phyloP scores from a whole-genome alignment of 345 rosid genomes.

The Lumnitzera racemosa region DNA sequence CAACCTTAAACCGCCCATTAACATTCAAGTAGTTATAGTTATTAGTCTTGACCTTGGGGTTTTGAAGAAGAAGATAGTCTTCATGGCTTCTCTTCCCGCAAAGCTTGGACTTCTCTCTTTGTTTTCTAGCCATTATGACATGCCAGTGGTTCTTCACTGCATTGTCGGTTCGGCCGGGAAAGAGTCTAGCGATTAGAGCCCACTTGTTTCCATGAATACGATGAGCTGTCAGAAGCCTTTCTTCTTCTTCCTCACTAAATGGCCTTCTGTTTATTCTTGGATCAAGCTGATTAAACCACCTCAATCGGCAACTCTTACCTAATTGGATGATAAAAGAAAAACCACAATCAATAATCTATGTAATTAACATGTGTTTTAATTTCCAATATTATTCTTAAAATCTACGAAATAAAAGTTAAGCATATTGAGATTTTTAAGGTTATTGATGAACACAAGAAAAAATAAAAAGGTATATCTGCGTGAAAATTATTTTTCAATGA shows the following conservation, averaged over 20 bases:
- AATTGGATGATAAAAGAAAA: neutral
- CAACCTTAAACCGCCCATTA: no score
- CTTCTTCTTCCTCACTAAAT: slow-evolving; percentile 50
- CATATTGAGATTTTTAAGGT: no score
- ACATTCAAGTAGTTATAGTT: no score
- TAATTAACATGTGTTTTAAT: no score
- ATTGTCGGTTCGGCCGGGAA: slow-evolving; percentile 56
- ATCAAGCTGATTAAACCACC: slow-evolving; percentile 58
- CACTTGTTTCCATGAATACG: slow-evolving; percentile 47
- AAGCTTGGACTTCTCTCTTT: slow-evolving; percentile 35
- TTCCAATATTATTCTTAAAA: no score
- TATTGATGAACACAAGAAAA: no score
- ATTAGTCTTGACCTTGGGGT: neutral
- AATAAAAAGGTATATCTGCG: no score
- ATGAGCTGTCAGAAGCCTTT: slow-evolving; percentile 40
- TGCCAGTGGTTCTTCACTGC: slow-evolving; percentile 63
- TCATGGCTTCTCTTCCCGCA: slow-evolving; percentile 37
- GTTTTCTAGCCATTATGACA: slow-evolving; percentile 49
- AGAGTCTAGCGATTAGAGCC: slow-evolving; percentile 43
- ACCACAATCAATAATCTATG: no score
- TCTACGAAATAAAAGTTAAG: no score
- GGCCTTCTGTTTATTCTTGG: slow-evolving; percentile 50
- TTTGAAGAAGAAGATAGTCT: slow-evolving; percentile 5
- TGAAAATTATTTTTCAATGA: no score
- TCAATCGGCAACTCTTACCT: slow-evolving; percentile 59